phyloP scores from a whole-genome alignment of 2,329 filamentous ascomycete species.

The Colletotrichum eleusines region DNA sequence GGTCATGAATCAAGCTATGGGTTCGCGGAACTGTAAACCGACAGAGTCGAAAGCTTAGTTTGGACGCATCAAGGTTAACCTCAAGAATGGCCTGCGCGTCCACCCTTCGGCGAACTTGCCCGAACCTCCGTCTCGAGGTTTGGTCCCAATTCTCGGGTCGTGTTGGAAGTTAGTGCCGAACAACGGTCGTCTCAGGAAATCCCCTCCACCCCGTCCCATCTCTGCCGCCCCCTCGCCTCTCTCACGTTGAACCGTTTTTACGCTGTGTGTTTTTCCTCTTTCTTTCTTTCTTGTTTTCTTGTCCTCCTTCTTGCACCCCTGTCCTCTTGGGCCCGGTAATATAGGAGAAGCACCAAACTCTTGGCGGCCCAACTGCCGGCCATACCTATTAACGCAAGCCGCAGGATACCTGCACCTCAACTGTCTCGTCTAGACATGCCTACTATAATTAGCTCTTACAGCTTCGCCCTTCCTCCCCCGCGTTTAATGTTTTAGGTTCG shows the following conservation, averaged over 20 bases:
- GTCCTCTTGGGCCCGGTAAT: background rate
- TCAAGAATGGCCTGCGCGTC: constrained; percentile 15
- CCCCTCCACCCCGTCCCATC: constrained; percentile 24
- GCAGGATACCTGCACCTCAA: constrained; percentile 9
- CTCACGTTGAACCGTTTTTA: constrained; percentile 30
- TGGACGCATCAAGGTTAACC: constrained; percentile 21
- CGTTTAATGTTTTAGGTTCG: constrained; percentile 11
- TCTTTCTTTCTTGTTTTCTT: too few relatives aligned
- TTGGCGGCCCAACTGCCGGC: background rate
- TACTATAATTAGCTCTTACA: constrained; percentile 30
- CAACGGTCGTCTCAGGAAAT: constrained; percentile 34
- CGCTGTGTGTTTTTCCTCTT: constrained; percentile 31
- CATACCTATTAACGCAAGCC: background rate
- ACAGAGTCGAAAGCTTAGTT: background rate
- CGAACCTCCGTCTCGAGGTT: constrained; percentile 3
- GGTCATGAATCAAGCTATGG: background rate
- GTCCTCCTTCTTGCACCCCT: too few relatives aligned
- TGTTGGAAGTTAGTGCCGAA: constrained; percentile 34
- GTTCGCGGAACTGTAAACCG: constrained; percentile 10
- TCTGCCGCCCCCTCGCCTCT: background rate
- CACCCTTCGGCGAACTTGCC: constrained; percentile 31
- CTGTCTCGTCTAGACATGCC: constrained; percentile 39
- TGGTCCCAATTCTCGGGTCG: background rate
- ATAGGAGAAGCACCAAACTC: background rate
- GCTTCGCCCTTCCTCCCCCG: background rate